Base-by-base conservation (phyloP, 83 land plant species). In the Picea abies region DNA sequence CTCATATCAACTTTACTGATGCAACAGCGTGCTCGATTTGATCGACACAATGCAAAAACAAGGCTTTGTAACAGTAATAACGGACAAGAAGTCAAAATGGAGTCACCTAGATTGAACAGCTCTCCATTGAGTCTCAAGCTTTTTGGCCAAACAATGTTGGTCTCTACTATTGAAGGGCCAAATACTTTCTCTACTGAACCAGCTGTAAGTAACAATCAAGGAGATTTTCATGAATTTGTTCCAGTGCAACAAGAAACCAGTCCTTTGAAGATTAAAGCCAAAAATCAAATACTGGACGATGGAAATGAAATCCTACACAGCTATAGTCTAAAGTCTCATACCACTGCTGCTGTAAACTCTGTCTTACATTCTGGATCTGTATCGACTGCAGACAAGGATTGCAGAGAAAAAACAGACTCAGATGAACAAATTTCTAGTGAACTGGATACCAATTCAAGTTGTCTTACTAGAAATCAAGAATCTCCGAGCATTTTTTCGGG, bases 121-220 rank as follows among this genome's bases (percentile, higher is more conserved):
- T 49, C 61, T 52, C 78, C 78, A 76, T 49, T 76, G 23, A 76
- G 78, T 29, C 78, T 76, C 78, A 76, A 76, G 78, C 78, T 76
- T 76, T 76, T 76, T 49, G 78, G 78, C 60, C 60, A 76, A 60
- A 76, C 78, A 76, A 76, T 76, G 78, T 47, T 76, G 17, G 61
- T 76, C 25, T 58, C 78, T 37, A 22, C 16, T 76, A 16, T 17
- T 76, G 78, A 76, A 29, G 56, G 26, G 14, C 15, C 78, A 9
- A 72, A 47, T 23, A 20, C 56, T 76, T 76, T 56, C 78, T 47
- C 60, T 22, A 22, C 78, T 25, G 25, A 49, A 49, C 26, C 60
- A 12, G 14, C 32, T 76, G 29, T 47, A 22, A 76, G 78, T 44
- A 20, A 49, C 60, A 11, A 11, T 76, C 60, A 49, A 49, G 78